Evolutionary conservation across 2,329 filamentous ascomycete genomes (phyloP), one percentile per base, ranked within the genome.

Genomic region (Neophaeococcomyces mojaviensis): DNA sequence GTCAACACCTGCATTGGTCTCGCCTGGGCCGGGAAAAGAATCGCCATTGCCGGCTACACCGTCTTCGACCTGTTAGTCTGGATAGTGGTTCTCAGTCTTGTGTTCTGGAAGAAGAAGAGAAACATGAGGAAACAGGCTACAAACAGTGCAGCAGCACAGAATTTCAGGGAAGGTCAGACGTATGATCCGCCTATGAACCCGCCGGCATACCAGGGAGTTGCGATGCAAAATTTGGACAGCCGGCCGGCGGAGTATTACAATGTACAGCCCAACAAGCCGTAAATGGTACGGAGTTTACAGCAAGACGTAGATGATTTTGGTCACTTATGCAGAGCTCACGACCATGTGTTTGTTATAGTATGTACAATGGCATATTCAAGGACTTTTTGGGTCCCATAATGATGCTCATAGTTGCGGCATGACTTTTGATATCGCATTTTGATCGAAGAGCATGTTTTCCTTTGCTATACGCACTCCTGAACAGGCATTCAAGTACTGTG

Each of bases 1-100:
- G 55, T 74, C 45, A 81, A 82, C 51, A 75, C 68, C 18, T 78
- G 79, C 51, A 61, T 80, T 4, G 79, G 79, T 19, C 80, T 81
- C 57, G 67, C 69, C 0, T 73, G 81, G 43, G 77, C 78, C 2
- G 63, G 72, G 12, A 49, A 50, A 32, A 73, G 65, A n/a, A 61
- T 59, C 51, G 70, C 68, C 55, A 64, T 72, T 28, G 67, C 78
- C n/a, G 66, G 70, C 7, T 70, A 66, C 19, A 58, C 76, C 26
- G 60, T 76, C 26, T 60, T 77, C 39, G 61, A 73, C 37, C 40
- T 72, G 31, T 59, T 70, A 49, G 60, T 74, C 4, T 60, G 64
- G 26, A 59, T 71, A 39, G 41, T 62, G 3, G 55, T 67, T 19
- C 54, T 64, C 42, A 58, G 66, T 36, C 63, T 64, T 46, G 54